phyloP scores from a whole-genome alignment of 2,329 filamentous ascomycete genomes.

The Pseudogymnoascus sp. region DNA sequence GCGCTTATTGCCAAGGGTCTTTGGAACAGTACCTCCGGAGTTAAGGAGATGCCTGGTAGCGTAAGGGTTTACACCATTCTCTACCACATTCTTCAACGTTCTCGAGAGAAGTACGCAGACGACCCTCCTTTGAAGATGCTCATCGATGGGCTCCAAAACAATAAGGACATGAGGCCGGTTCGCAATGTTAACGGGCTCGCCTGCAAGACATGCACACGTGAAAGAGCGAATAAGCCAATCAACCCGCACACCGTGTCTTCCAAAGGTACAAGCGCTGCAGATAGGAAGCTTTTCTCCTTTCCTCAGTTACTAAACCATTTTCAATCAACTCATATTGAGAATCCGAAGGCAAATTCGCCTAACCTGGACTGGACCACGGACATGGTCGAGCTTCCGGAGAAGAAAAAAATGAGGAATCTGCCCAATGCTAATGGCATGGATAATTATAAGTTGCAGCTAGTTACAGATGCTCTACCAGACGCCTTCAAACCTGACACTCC shows the following conservation, averaged over 20 bases:
- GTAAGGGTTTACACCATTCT: constrained; percentile 58
- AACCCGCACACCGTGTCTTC: constrained; percentile 22
- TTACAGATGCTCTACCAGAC: constrained; percentile 44
- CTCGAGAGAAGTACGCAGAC: constrained; percentile 49
- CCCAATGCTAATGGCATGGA: constrained; percentile 48
- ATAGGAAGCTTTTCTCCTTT: constrained; percentile 44
- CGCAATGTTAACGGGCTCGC: constrained; percentile 45
- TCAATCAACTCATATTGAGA: constrained; percentile 32
- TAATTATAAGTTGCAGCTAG: constrained; percentile 44
- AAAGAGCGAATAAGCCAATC: constrained; percentile 33
- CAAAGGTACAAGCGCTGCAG: constrained; percentile 20
- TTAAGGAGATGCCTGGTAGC: constrained; percentile 54
- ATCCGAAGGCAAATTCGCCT: constrained; percentile 24
- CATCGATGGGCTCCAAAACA: constrained; percentile 49
- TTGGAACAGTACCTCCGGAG: constrained; percentile 53
- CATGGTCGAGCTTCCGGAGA: constrained; percentile 53
- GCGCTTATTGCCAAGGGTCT: constrained; percentile 49
- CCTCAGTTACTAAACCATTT: constrained; percentile 54
- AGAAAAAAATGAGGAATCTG: constrained; percentile 40
- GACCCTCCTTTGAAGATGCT: constrained; percentile 52
- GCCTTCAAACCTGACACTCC: constrained; percentile 25
- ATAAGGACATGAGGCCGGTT: constrained; percentile 49
- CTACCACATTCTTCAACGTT: constrained; percentile 53
- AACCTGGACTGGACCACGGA: constrained; percentile 48
- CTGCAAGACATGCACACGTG: constrained; percentile 47